Base-by-base conservation (phyloP, 2,329 filamentous ascomycete genomes). In the Sporothrix mexicana region DNA sequence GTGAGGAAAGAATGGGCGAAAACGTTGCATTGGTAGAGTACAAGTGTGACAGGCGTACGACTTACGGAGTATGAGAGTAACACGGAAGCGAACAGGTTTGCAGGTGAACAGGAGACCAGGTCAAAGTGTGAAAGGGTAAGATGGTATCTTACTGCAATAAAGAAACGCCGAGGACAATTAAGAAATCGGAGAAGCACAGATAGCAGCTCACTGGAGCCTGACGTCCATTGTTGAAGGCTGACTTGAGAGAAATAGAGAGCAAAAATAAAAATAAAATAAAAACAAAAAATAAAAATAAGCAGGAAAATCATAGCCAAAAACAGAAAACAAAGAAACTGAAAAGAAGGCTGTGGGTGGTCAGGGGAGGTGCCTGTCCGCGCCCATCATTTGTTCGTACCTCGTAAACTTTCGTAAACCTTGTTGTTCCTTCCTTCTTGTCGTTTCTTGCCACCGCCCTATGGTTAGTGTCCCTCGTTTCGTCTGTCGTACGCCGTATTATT, bases 351-450 rank as follows among this genome's bases (percentile, higher is more conserved):
- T 47, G 23, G 45, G 41, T 47, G 45, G 64, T 15, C 45, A 51
- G 64, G 23, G 36, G 20, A 36, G 30, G 30, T 36, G 30, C 30
- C 30, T 36, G 30, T 7, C 30, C 4, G 1, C 1, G 30, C 30
- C 30, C 30, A 36, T 36, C 30, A 45, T 51, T 17, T 66, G 15
- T 45, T 67, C 45, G 64, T 67, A 67, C 64, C 45, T 49, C 23
- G 64, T 51, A 66, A 49, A n/a, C 20, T 12, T 36, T 36, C 30
- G 30, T 36, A 36, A 36, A 36, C 30, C 7, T 36, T 36, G 30
- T 36, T 36, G 30, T 36, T 36, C 30, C 30, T 36, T 36, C 7
- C 7, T 36, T 36, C 30, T 36, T 36, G 30, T 36, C 30, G 30
- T 36, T 36, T 36, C 30, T 36, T 36, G 30, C 30, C 6, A 1